These are phyloP conservation scores for Phyllosticta citribraziliensis DNA, from an alignment of 2,329 filamentous ascomycete species.

Conservation along the genomic window DNA sequence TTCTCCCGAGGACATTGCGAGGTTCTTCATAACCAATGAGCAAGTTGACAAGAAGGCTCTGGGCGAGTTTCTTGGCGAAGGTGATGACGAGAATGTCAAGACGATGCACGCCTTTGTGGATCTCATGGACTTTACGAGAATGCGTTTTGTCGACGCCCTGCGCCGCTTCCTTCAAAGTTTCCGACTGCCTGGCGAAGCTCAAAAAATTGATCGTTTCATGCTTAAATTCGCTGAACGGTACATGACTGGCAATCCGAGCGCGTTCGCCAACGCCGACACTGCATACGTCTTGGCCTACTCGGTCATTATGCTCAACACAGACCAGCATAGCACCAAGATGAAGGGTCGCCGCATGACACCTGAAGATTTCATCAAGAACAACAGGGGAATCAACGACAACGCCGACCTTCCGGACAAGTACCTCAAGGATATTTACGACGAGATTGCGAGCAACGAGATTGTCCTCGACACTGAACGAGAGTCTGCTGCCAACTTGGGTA, in stretches of 20 bases:
- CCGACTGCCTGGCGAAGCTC: conserved; percentile 86
- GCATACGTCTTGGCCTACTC: conserved; percentile 95
- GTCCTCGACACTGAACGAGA: conserved; percentile 88
- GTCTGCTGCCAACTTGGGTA: conserved; percentile 70
- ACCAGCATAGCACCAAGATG: conserved; percentile 85
- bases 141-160: conserved; percentile 84
- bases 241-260: conserved; percentile 87
- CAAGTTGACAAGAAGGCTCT: conserved; percentile 83
- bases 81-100: conserved; percentile 83
- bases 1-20: conserved; percentile 69
- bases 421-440: conserved; percentile 78
- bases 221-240: conserved; percentile 97
- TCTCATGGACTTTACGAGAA: conserved; percentile 83
- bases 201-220: conserved; percentile 99
- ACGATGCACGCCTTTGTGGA: conserved; percentile 99
- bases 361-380: conserved; percentile 98
- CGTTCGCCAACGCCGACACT: conserved; percentile 95
- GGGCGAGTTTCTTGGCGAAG: conserved; percentile 90
- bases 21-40: conserved; percentile 72
- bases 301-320: conserved; percentile 92
- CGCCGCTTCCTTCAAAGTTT: conserved; percentile 91
- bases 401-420: conserved; percentile 91
- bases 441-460: conserved; percentile 86
- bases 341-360: conserved; percentile 78
- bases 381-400: conserved; percentile 94